These are phyloP conservation scores for Stachybotrys chartarum DNA, from an alignment of 2,329 filamentous ascomycete species.

Conservation along the genomic window DNA sequence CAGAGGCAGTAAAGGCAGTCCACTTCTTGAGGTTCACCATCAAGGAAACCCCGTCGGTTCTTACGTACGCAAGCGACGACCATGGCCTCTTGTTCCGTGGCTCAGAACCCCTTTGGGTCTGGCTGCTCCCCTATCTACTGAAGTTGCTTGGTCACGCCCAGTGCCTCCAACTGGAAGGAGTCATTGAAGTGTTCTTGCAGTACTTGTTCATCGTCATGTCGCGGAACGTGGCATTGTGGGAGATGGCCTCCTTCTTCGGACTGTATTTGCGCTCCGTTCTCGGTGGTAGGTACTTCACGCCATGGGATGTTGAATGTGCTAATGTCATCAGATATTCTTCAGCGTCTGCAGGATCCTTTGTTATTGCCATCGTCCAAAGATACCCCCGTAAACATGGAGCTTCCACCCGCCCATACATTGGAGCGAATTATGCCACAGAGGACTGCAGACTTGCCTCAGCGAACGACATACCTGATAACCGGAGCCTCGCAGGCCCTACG, in stretches of 20 bases:
- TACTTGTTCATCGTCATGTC: conserved; percentile 39
- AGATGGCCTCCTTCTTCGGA: conserved; percentile 32
- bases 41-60: conserved; percentile 64
- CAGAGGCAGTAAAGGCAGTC: conserved; percentile 64
- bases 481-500: conserved; percentile 35
- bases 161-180: conserved; percentile 38
- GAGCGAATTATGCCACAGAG: conserved; percentile 23
- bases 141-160: conserved; percentile 46
- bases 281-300: conserved; percentile 28
- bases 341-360: conserved; percentile 24
- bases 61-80: conserved; percentile 38
- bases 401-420: conserved; percentile 33
- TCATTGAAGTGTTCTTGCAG: conserved; percentile 46
- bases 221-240: conserved; percentile 40
- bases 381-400: conserved; percentile 14
- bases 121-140: conserved; percentile 54
- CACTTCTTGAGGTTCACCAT: conserved; percentile 71
- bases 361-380: conserved; percentile 18
- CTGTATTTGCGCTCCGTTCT: conserved; percentile 43
- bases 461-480: conserved; percentile 31
- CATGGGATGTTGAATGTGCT: conserved; percentile 4
- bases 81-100: conserved; percentile 44
- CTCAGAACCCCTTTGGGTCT: conserved; percentile 56
- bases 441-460: conserved; percentile 14
- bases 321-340: conserved; percentile 21